A percentile compares a stretch with the other conserved stretches of the same genome.
Conservation (phyloP, 305 asterid species). For the Fraxinus dipetala region DNA sequence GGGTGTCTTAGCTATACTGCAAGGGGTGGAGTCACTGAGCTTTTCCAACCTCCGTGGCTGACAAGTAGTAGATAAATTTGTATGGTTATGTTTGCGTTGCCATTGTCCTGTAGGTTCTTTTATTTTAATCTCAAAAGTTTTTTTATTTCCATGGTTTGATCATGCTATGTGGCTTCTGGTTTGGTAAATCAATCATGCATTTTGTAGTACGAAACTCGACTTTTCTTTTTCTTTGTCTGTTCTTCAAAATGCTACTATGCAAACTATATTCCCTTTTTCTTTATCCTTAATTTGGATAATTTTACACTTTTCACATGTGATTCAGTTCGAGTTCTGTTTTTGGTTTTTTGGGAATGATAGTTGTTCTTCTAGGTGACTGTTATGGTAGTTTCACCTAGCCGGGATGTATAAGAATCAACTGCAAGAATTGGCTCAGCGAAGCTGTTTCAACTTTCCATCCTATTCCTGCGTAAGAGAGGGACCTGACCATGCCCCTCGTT, state of each 20-base stretch:
- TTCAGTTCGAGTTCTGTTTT: not conserved
- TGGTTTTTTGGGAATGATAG: not conserved
- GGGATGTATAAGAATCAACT: conserved; percentile 54
- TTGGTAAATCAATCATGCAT: not conserved
- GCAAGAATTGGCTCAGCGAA: conserved; percentile 52
- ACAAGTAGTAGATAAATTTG: not conserved
- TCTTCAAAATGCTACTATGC: not conserved
- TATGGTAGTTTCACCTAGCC: not conserved
- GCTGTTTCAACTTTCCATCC: conserved; percentile 54
- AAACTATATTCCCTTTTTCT: not conserved
- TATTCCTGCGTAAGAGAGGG: conserved; percentile 45
- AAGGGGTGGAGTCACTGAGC: not conserved
- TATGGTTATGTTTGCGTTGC: not conserved
- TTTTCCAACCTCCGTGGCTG: not conserved
- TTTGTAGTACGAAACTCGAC: not conserved
- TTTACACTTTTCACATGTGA: not conserved
- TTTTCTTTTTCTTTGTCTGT: not conserved
- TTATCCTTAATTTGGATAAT: not conserved
- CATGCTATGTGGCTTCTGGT: not conserved
- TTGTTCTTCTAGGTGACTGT: not conserved
- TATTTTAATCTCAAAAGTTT: not conserved
- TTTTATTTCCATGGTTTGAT: not conserved
- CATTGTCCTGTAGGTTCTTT: not conserved
- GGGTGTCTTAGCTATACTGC: not conserved
- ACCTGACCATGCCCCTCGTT: conserved; percentile 56